phyloP scores from a whole-genome alignment of 129 eudicot genomes.

The Artemisia argyi region DNA sequence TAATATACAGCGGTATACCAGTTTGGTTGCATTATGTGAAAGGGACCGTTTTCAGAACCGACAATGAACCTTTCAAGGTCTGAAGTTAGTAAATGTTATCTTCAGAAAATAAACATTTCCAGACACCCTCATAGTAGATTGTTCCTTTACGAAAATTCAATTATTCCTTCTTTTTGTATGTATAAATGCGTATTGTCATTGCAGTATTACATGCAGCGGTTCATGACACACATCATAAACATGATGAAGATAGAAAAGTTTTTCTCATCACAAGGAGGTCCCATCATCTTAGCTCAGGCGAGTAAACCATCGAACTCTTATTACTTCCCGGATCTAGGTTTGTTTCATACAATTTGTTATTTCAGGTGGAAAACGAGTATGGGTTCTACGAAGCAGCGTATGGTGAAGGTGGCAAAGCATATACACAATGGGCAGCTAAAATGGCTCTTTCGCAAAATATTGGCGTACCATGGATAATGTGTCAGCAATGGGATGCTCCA shows the following conservation, averaged over 20 bases:
- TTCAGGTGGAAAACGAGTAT: constrained; percentile 95
- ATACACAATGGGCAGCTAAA: constrained; percentile 87
- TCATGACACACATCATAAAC: constrained; percentile 74
- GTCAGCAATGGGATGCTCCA: constrained; percentile 95
- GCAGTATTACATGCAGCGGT: constrained; percentile 92
- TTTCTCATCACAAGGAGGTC: constrained; percentile 98
- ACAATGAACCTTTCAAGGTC: constrained; percentile 92
- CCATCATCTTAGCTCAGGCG: constrained; percentile 96
- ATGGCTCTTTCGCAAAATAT: constrained; percentile 90
- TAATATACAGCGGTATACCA: constrained; percentile 75
- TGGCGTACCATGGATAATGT: constrained; percentile 99
- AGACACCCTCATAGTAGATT: background rate
- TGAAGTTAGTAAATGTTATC: constrained; percentile 13
- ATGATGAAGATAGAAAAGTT: constrained; percentile 92
- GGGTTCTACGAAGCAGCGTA: constrained; percentile 82
- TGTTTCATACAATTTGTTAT: background rate
- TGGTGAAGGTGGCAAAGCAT: constrained; percentile 90
- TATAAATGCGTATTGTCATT: constrained; percentile 9
- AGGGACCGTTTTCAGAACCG: constrained; percentile 90
- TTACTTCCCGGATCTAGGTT: background rate
- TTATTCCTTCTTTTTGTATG: background rate
- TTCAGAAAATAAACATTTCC: background rate
- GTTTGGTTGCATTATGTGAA: constrained; percentile 97
- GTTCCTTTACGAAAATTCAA: background rate
- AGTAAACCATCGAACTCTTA: constrained; percentile 22